Conservation (phyloP, 2,329 filamentous ascomycete genomes). For the Exophiala calicioides region DNA sequence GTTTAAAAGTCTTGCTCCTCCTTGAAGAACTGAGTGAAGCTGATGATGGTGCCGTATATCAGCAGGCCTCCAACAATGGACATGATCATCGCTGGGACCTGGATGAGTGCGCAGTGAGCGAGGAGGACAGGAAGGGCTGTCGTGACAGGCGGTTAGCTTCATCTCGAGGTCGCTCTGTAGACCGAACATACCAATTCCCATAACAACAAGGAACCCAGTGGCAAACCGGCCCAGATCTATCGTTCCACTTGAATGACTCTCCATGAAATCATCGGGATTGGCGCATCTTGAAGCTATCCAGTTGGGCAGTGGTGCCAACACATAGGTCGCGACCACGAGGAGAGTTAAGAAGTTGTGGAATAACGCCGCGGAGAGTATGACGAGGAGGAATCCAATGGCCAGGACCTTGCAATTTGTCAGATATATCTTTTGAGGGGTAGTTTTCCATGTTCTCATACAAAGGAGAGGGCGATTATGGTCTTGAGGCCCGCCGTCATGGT, state of each 20-base stretch:
- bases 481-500: conserved; percentile 82
- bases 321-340: conserved; percentile 92
- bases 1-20: conserved; percentile 91
- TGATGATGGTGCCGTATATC: conserved; percentile 98
- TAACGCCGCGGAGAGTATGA: conserved; percentile 95
- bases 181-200: conserved; percentile 87
- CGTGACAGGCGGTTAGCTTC: conserved; percentile 11
- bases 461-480: conserved; percentile 98
- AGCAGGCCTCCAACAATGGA: conserved; percentile 86
- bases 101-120: conserved; percentile 82
- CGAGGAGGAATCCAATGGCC: conserved; percentile 96
- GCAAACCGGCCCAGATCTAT: conserved; percentile 91
- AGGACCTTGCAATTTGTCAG: conserved; percentile 63
- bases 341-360: conserved; percentile 94
- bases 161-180: conserved; percentile 1
- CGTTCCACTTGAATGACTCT: conserved; percentile 75
- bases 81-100: conserved; percentile 87
- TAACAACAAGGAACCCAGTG: conserved; percentile 93
- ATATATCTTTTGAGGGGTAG: background rate
- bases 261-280: conserved; percentile 95
- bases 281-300: conserved; percentile 89
- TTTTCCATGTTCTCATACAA: conserved; percentile 60
- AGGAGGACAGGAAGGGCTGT: conserved; percentile 84
- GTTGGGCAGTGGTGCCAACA: conserved; percentile 91
- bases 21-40: conserved; percentile 97